Evolutionary conservation across 148 eudicot genomes (phyloP).

Genomic region (Linanthus parryae): DNA sequence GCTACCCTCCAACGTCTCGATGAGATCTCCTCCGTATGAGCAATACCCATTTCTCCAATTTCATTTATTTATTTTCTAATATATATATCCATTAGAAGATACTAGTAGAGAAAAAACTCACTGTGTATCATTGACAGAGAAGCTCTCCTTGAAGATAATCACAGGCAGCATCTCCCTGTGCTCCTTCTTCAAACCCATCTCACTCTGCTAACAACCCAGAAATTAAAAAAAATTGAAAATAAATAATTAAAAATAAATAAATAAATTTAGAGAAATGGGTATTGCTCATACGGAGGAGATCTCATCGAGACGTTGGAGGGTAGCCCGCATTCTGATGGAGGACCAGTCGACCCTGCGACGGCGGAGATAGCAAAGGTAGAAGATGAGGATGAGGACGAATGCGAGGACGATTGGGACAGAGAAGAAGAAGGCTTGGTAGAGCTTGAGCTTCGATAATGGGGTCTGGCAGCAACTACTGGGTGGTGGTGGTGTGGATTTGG

Average conservation of each 20-base stretch:
- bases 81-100: no score
- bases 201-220: constrained; percentile 18
- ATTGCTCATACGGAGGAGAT: no score
- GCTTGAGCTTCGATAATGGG: constrained; percentile 21
- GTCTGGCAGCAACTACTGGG: constrained; percentile 11
- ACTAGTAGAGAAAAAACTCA: no score
- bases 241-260: no score
- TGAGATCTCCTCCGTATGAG: no score
- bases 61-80: no score
- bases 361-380: constrained; percentile 38
- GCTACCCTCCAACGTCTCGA: no score
- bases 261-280: no score
- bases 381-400: constrained; percentile 26
- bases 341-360: constrained; percentile 31
- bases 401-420: constrained; percentile 31
- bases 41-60: no score
- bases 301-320: no score
- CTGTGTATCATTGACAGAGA: constrained; percentile 43
- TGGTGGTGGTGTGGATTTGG: no score
- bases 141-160: constrained; percentile 38
- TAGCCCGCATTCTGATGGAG: constrained; percentile 19
- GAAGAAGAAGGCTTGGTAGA: constrained; percentile 35
- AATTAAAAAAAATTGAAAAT: not conserved
- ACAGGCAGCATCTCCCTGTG: constrained; percentile 49
- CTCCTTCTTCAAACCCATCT: constrained; percentile 43